Evolutionary conservation across 257 asterid species (phyloP).

Genomic region (Nicotiana otophora): DNA sequence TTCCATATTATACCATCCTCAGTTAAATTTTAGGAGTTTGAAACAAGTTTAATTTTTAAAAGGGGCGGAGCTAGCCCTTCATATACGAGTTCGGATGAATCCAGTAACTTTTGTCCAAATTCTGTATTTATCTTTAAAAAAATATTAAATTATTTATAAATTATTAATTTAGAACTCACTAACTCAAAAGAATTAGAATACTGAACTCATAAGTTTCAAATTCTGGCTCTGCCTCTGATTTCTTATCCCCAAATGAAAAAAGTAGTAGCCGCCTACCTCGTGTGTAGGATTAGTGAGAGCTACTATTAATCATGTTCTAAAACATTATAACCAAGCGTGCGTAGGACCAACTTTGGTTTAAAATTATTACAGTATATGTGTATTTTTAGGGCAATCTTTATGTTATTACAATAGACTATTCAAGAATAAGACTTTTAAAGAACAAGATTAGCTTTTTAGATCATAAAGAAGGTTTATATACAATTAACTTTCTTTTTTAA

Average conservation of each 20-base stretch:
- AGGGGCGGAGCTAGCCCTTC: too few relatives aligned
- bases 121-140: too few relatives aligned
- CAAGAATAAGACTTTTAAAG: background rate
- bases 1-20: too few relatives aligned
- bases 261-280: background rate
- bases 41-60: background rate
- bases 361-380: background rate
- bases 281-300: background rate
- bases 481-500: background rate
- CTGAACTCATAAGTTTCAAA: too few relatives aligned
- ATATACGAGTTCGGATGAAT: too few relatives aligned
- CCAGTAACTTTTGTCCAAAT: too few relatives aligned
- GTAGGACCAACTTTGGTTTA: slow-evolving; percentile 18
- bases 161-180: too few relatives aligned
- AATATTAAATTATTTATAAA: too few relatives aligned
- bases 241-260: background rate
- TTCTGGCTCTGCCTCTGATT: too few relatives aligned
- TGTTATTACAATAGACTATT: background rate
- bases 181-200: too few relatives aligned
- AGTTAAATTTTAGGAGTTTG: too few relatives aligned
- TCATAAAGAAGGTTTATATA: background rate
- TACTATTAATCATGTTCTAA: background rate
- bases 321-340: slow-evolving; percentile 26
- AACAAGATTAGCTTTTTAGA: slow-evolving; percentile 26
- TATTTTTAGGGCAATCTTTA: slow-evolving; percentile 6